Evolutionary conservation across 805 yeast species (phyloP).

Genomic region (Candida sanyiensis): DNA sequence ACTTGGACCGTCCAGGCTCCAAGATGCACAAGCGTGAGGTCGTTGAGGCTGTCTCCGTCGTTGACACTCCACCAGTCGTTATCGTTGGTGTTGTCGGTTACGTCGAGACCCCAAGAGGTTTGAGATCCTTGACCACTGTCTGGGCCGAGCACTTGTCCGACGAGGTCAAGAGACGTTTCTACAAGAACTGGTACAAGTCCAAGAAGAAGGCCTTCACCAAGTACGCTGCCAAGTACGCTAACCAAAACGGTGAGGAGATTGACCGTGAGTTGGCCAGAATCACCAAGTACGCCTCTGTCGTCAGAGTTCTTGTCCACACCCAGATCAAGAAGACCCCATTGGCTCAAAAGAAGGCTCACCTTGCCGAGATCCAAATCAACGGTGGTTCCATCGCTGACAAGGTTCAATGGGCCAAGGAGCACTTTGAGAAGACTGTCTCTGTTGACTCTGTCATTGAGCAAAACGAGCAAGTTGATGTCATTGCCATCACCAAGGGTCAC

Average conservation of each 20-base stretch:
- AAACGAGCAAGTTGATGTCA: constrained; percentile 96
- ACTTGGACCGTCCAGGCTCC: constrained; percentile 99
- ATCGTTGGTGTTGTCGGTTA: constrained; percentile 99
- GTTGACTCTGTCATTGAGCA: constrained; percentile 97
- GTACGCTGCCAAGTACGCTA: constrained; percentile 97
- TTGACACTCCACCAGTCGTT: constrained; percentile 98
- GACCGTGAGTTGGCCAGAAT: constrained; percentile 98
- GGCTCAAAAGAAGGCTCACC: constrained; percentile 98
- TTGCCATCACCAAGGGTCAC: constrained; percentile 99
- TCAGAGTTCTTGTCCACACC: constrained; percentile 99
- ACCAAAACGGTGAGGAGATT: constrained; percentile 77
- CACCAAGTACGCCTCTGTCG: constrained; percentile 95
- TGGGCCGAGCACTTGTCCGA: constrained; percentile 99
- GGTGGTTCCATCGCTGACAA: constrained; percentile 98
- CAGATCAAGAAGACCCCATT: constrained; percentile 99
- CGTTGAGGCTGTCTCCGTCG: constrained; percentile 98
- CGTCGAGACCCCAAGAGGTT: constrained; percentile 99
- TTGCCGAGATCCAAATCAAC: constrained; percentile 99
- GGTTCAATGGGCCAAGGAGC: constrained; percentile 98
- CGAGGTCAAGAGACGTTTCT: constrained; percentile 99
- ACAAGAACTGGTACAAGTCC: constrained; percentile 99
- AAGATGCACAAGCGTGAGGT: constrained; percentile 99
- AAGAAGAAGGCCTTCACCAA: constrained; percentile 99
- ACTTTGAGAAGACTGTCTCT: constrained; percentile 97
- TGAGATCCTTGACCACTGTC: constrained; percentile 98